A percentile compares a stretch with the other conserved stretches of the same genome.
These are phyloP conservation scores for Dendrobium chrysotoxum DNA, from an alignment of 106 monocot genomes.

Conservation along the genomic window DNA sequence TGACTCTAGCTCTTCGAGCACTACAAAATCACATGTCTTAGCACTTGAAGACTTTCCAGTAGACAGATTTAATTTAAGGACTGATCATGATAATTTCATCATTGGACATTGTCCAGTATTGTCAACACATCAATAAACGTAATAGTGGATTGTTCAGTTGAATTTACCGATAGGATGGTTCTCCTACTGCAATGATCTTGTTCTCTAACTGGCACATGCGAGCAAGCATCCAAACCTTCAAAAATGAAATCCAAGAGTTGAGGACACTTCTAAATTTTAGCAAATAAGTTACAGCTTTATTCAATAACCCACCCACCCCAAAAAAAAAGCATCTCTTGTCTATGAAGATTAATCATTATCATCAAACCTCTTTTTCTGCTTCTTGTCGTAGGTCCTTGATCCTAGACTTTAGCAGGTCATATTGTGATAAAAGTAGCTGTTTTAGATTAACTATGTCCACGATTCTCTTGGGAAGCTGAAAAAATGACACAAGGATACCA, in stretches of 20 bases:
- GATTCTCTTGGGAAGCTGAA: constrained; percentile 77
- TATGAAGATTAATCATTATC: not conserved
- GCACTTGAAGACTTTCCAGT: not conserved
- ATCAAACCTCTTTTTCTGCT: constrained; percentile 76
- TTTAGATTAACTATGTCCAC: constrained; percentile 75
- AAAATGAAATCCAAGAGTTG: constrained; percentile 1
- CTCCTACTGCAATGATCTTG: constrained; percentile 89
- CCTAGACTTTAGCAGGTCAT: constrained; percentile 75
- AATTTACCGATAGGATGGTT: constrained; percentile 87
- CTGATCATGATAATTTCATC: too few species aligned
- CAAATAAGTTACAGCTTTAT: not conserved
- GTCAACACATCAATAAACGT: not conserved
- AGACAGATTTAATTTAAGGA: not conserved
- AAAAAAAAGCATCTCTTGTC: not conserved
- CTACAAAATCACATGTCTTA: constrained; percentile 24
- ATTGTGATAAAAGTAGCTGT: constrained; percentile 92
- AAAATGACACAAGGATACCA: not conserved
- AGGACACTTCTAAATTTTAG: not conserved
- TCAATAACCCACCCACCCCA: not conserved
- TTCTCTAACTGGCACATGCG: constrained; percentile 96
- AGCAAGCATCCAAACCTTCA: constrained; percentile 93
- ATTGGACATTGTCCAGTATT: not conserved
- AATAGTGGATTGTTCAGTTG: not conserved
- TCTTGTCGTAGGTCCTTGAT: constrained; percentile 66
- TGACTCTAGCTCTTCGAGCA: constrained; percentile 70